Evolutionary conservation across 2,329 filamentous ascomycete species (phyloP).

Genomic region (Pestalotiopsis sp.): DNA sequence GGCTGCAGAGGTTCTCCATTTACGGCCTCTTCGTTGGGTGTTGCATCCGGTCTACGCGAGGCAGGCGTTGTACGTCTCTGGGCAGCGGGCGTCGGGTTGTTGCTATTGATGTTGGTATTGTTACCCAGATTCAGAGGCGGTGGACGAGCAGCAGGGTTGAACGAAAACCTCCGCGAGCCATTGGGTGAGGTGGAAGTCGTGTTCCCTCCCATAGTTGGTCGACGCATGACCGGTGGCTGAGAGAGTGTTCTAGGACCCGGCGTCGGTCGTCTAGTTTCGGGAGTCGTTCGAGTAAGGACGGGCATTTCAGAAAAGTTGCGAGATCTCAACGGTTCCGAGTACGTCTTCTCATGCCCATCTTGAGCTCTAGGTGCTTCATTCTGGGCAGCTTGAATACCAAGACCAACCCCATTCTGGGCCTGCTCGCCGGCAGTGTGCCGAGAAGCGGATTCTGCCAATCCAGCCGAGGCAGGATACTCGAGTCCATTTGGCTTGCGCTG

Average conservation of each 20-base stretch:
- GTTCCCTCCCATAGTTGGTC: slow-evolving; percentile 27
- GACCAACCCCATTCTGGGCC: slow-evolving; percentile 22
- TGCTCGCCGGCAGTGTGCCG: slow-evolving; percentile 37
- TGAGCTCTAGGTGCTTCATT: slow-evolving; percentile 27
- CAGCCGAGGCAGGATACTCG: slow-evolving; percentile 40
- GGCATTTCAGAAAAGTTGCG: slow-evolving; percentile 14
- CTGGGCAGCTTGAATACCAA: slow-evolving; percentile 27
- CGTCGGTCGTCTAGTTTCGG: slow-evolving; percentile 36
- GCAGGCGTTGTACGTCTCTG: slow-evolving; percentile 7
- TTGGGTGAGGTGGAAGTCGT: slow-evolving; percentile 33
- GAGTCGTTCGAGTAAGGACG: slow-evolving; percentile 23
- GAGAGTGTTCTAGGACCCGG: slow-evolving; percentile 49
- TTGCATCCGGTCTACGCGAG: slow-evolving; percentile 21
- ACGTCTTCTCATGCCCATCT: slow-evolving; percentile 23
- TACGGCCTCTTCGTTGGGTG: slow-evolving; percentile 1
- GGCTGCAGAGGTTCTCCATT: slow-evolving; percentile 37
- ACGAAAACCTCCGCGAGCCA: slow-evolving; percentile 52
- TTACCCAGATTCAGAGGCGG: slow-evolving; percentile 47
- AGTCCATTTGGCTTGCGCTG: slow-evolving; percentile 34
- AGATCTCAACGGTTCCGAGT: slow-evolving; percentile 6
- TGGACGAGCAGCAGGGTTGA: slow-evolving; percentile 47
- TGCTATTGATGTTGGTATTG: slow-evolving; percentile 18
- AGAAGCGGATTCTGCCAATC: slow-evolving; percentile 35
- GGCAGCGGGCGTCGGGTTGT: slow-evolving; percentile 3
- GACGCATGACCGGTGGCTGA: slow-evolving; percentile 53